Base-by-base conservation (phyloP, 345 rosid species). In the Schrenkiella parvula region DNA sequence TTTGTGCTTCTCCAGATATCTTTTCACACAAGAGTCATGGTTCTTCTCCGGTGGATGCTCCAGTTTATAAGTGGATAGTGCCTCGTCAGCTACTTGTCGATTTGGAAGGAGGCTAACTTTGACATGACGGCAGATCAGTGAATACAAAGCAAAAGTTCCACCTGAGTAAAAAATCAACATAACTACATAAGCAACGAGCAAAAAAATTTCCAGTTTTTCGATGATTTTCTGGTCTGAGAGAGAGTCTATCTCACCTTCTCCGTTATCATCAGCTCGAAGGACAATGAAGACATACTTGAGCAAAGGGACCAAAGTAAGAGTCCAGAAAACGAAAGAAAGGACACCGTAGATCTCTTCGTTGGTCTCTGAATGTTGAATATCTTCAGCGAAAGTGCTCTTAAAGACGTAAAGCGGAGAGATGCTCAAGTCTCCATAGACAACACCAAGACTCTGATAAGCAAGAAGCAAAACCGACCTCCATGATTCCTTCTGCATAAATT, bases 381-480 rank as follows among this genome's bases (percentile, higher is more conserved):
- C 99, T 74, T 95, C 99, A 42, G 97, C 99, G 55, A 95, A 95
- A 72, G 99, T 90, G 82, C 97, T 88, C 81, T 87, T 88, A 67
- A 87, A 95, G 50, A 95, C 99, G 59, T 95, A 95, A 59, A 92
- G 87, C 31, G 99, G 99, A 14, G 99, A 95, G 50, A 86, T 95
- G 76, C 99, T 83, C 18, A 95, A 83, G 81, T 95, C 99, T 8
- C 99, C 99, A 58, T 95, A 95, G 5, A 95, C 99, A 41, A 95
- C 99, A 46, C 99, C 98, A 66, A 95, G 93, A 79, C 97, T 95
- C 79, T 95, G 99, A 78, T 92, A 95, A 44, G 98, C 93, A 81
- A 92, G 85, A 58, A 92, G 72, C 88, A 88, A 29, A 29, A 84
- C 61, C 10, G 93, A 87, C 87, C 89, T 92, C 98, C 98, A 87